Percentiles rank a stretch among this genome's conserved stretches.
Conservation (phyloP, 306 rosid genomes). For the Begonia loranthoides region DNA sequence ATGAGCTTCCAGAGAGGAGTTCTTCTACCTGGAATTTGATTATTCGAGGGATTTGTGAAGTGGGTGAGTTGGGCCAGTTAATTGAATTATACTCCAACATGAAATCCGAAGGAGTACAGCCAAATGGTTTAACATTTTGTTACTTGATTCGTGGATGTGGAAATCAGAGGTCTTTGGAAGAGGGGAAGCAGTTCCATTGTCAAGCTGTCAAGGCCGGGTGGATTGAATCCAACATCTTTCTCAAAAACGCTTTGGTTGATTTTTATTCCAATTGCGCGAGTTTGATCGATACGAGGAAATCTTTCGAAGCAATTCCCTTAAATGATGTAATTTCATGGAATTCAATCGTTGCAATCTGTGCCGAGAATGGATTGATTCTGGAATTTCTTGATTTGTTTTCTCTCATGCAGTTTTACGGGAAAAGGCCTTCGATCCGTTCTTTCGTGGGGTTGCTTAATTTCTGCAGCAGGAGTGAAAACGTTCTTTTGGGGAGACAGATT, state of each 20-base stretch:
- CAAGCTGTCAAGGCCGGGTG: slow-evolving; percentile 42
- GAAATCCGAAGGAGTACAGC: slow-evolving; percentile 42
- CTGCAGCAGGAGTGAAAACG: slow-evolving; percentile 35
- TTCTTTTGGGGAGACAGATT: slow-evolving; percentile 46
- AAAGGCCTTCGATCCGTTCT: slow-evolving; percentile 58
- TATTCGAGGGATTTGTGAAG: slow-evolving; percentile 49
- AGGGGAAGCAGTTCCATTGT: slow-evolving; percentile 57
- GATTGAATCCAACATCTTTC: slow-evolving; percentile 39
- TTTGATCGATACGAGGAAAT: slow-evolving; percentile 37
- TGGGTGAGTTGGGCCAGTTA: slow-evolving; percentile 21
- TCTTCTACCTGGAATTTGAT: slow-evolving; percentile 52
- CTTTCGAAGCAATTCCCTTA: slow-evolving; percentile 36
- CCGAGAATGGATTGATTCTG: slow-evolving; percentile 19
- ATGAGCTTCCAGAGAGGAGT: slow-evolving; percentile 46
- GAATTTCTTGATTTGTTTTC: slow-evolving; percentile 39
- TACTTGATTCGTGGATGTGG: slow-evolving; percentile 56
- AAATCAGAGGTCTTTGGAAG: slow-evolving; percentile 23
- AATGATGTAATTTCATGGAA: slow-evolving; percentile 85
- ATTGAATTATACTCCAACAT: slow-evolving; percentile 25
- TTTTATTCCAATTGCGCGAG: slow-evolving; percentile 65
- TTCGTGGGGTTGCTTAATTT: slow-evolving; percentile 46
- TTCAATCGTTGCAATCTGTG: slow-evolving; percentile 49
- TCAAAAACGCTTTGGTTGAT: slow-evolving; percentile 74
- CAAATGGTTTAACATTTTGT: slow-evolving; percentile 67
- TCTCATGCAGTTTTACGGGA: slow-evolving; percentile 49